A percentile compares a stretch with the other conserved stretches of the same genome.
Conservation (phyloP, 2,329 filamentous ascomycete species). For the Fusarium floridanum region DNA sequence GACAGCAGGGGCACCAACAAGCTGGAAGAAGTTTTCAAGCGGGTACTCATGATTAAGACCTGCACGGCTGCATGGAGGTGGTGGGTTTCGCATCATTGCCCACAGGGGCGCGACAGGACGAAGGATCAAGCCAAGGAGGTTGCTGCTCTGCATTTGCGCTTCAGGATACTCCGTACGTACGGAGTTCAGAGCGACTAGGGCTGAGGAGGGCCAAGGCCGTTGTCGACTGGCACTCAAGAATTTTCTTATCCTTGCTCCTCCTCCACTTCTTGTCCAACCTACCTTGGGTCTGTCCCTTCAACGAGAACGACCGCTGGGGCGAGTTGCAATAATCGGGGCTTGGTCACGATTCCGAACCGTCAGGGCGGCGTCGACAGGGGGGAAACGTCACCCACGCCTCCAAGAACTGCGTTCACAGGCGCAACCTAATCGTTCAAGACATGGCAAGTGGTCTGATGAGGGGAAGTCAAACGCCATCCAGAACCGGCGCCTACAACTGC, state of each 20-base stretch:
- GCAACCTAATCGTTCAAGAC: conserved; percentile 1
- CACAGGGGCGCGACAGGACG: background rate
- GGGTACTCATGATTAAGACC: conserved; percentile 5
- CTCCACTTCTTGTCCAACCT: conserved; percentile 25
- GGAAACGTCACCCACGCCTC: background rate
- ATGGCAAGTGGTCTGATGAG: conserved; percentile 39
- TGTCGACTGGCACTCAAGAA: conserved; percentile 16
- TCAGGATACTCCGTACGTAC: background rate
- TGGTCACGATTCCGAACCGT: conserved; percentile 2
- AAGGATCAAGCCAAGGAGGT: conserved; percentile 8
- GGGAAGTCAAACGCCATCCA: conserved; percentile 35
- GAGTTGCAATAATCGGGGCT: conserved; percentile 2
- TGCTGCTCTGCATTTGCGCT: background rate
- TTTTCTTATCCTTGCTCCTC: conserved; percentile 22
- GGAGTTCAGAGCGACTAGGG: conserved; percentile 3
- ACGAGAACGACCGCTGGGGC: background rate
- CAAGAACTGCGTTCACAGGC: background rate
- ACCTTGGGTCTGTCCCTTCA: conserved; percentile 10
- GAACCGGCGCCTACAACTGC: conserved; percentile 6
- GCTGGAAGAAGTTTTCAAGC: conserved; percentile 9
- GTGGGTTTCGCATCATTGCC: conserved; percentile 1
- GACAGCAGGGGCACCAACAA: conserved; percentile 1
- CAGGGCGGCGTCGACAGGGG: background rate
- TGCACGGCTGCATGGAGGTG: conserved; percentile 4
- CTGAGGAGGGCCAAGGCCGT: conserved; percentile 8